Conservation (phyloP, 176 grass and related monocot genomes). For the Carex kokanica region DNA sequence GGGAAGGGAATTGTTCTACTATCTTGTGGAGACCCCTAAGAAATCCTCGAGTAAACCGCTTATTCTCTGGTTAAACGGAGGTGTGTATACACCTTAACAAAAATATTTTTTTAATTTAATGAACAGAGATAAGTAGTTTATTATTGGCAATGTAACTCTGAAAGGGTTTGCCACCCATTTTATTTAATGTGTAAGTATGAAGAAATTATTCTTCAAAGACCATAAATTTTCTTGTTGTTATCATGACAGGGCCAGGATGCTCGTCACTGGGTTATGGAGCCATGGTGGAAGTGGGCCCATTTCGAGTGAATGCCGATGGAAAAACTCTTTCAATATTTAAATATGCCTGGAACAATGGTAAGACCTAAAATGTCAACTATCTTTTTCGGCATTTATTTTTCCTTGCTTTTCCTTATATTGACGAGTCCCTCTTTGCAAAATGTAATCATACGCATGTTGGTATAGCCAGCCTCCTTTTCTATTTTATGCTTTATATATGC, state of each 20-base stretch:
- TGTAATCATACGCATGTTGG: neutral
- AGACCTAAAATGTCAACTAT: neutral
- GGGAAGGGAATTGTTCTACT: constrained; percentile 85
- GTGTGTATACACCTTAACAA: constrained; percentile 25
- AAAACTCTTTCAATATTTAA: constrained; percentile 65
- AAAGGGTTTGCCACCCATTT: neutral
- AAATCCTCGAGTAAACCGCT: constrained; percentile 75
- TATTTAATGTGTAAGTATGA: neutral
- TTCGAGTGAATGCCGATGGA: constrained; percentile 59
- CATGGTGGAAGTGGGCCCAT: constrained; percentile 91
- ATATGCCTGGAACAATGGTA: constrained; percentile 97
- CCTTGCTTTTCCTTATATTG: neutral
- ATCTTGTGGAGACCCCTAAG: constrained; percentile 77
- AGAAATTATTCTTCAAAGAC: neutral
- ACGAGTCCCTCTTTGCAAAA: neutral
- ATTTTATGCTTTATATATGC: neutral
- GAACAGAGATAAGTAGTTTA: no score
- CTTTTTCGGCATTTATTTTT: neutral
- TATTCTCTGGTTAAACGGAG: constrained; percentile 97
- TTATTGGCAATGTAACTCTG: neutral
- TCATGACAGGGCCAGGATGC: constrained; percentile 68
- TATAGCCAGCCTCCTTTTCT: neutral
- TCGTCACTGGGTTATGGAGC: constrained; percentile 92
- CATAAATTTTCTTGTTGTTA: neutral
- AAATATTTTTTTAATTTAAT: neutral